phyloP scores from a whole-genome alignment of 352 stramenopile species.

The Phytopythium boreale region DNA sequence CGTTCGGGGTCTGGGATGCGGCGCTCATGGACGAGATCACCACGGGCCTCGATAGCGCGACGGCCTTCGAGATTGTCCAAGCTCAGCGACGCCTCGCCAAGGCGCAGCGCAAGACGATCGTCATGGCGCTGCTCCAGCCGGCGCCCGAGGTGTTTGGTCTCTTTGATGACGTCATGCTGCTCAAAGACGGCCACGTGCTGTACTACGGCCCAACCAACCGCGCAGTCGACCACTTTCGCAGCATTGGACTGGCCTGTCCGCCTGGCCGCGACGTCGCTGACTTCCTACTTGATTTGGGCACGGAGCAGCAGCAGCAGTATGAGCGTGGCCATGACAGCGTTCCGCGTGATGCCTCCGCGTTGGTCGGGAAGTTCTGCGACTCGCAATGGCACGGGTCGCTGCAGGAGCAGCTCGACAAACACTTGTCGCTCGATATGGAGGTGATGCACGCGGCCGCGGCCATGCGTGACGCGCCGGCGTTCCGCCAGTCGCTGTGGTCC shows the following conservation, averaged over 20 bases:
- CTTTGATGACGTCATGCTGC: conserved; percentile 88
- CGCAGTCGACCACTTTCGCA: conserved; percentile 33
- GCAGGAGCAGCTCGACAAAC: no score
- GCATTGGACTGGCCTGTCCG: conserved; percentile 39
- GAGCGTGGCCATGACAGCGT: neutral
- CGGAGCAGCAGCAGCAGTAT: neutral
- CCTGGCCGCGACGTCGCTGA: conserved; percentile 57
- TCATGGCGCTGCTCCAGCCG: conserved; percentile 52
- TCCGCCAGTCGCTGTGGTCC: no score
- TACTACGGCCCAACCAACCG: conserved; percentile 38
- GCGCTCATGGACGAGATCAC: conserved; percentile 68
- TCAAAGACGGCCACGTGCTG: conserved; percentile 79
- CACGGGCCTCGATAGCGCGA: conserved; percentile 51
- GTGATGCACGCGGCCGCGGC: neutral
- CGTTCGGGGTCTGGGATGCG: conserved; percentile 52
- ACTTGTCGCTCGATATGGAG: no score
- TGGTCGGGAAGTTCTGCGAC: no score
- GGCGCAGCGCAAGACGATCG: conserved; percentile 24
- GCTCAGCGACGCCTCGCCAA: conserved; percentile 30
- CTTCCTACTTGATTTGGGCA: conserved; percentile 77
- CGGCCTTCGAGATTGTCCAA: conserved; percentile 45
- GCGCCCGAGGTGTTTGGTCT: conserved; percentile 91
- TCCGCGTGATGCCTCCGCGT: neutral
- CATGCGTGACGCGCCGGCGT: no score
- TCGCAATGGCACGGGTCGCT: no score